Base-by-base conservation (phyloP, 2,329 filamentous ascomycete genomes). In the Sclerotinia glacialis region DNA sequence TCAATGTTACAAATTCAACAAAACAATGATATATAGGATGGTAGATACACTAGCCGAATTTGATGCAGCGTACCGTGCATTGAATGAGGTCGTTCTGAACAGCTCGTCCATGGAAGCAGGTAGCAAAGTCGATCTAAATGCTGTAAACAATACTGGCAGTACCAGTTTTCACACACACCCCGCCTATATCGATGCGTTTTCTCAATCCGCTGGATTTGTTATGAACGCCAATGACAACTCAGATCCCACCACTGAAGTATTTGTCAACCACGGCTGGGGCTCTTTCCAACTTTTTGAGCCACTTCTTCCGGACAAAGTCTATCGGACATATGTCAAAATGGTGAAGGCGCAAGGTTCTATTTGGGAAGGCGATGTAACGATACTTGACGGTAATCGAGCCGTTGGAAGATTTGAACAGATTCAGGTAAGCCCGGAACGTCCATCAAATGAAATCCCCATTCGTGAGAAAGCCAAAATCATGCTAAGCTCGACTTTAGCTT, bases 241-340 rank as follows among this genome's bases (percentile, higher is more conserved):
- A 7, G 26, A 64, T 28, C 26, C 52, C 26, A 47, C n/a, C 5
- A 26, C 26, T 16, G 40, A 64, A 18, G 52, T 56, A 16, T 64
- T 47, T 18, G 26, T 64, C 12, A 64, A 56, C 18, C 62, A 56
- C 23, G 62, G 62, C 7, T 64, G 62, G 62, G 52, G 47, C 16
- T 40, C 62, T 28, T 40, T 64, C 8, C 52, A 28, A 18, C 34
- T 52, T 26, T 47, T 18, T 37, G 21, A 16, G 16, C 37, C 31
- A 6, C 37, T 64, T 14, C 12, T 47, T 21, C 31, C 47, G 12
- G 44, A 31, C 8, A 46, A 49, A 16, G 23, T 26, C 9, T 64
- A 64, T 37, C 18, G 34, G 23, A 56, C 62, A 11, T 64, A 56
- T 34, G 47, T 54, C 42, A 46, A 50, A 21, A 64, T 64, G 62